A percentile compares a stretch with the other conserved stretches of the same genome.
phyloP scores from a whole-genome alignment of 306 rosid species.

The Betula pendula region DNA sequence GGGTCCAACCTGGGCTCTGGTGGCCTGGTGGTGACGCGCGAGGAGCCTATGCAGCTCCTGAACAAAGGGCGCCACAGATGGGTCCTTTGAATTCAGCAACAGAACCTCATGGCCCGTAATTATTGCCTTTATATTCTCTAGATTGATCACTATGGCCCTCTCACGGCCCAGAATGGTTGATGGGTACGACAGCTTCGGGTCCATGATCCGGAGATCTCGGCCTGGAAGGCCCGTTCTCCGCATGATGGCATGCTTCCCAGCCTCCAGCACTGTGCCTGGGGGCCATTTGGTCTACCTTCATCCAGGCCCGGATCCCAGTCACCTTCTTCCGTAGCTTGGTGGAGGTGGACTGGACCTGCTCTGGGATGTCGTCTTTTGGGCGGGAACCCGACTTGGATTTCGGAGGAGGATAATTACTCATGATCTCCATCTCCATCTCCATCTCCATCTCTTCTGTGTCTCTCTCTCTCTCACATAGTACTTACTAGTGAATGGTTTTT shows the following conservation, averaged over 20 bases:
- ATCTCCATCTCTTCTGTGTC: not conserved
- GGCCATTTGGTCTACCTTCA: constrained; percentile 42
- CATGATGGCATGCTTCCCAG: constrained; percentile 65
- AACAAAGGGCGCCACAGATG: constrained; percentile 54
- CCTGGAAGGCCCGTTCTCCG: constrained; percentile 74
- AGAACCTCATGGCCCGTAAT: constrained; percentile 61
- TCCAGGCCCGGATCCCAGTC: constrained; percentile 48
- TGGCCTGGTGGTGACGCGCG: constrained; percentile 36
- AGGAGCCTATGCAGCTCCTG: constrained; percentile 58
- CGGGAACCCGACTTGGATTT: constrained; percentile 6
- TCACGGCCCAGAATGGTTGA: constrained; percentile 75
- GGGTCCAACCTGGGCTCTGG: constrained; percentile 32
- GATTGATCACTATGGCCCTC: constrained; percentile 65
- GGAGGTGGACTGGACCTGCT: constrained; percentile 20
- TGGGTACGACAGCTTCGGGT: constrained; percentile 66
- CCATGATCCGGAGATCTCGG: constrained; percentile 69
- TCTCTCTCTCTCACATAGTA: not conserved
- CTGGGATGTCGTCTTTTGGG: constrained; percentile 29
- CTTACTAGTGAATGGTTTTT: not conserved
- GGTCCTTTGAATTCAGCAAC: constrained; percentile 51
- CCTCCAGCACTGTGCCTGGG: constrained; percentile 50
- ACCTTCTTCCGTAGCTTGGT: constrained; percentile 44
- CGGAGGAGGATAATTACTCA: constrained; percentile 22
- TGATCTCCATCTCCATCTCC: not conserved
- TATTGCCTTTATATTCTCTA: constrained; percentile 74